Conservation (phyloP, 2,329 filamentous ascomycete species). For the Pyrenochaeta sp. region DNA sequence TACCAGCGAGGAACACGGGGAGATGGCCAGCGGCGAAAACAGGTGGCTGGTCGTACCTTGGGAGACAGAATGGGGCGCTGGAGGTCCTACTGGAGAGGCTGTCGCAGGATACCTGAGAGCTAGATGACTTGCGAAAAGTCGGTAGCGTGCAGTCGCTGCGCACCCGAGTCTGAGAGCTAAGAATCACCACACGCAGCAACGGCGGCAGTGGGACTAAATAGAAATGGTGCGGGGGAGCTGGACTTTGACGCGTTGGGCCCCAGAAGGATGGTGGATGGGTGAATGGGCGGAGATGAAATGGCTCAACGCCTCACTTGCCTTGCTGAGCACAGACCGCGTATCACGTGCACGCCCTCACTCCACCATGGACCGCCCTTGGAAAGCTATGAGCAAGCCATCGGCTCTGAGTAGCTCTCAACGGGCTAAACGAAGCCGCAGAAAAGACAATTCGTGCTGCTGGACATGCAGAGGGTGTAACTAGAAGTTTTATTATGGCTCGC, state of each 20-base stretch:
- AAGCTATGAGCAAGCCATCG: background rate
- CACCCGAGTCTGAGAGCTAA: conserved; percentile 6
- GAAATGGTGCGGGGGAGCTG: conserved; percentile 29
- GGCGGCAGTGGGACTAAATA: conserved; percentile 23
- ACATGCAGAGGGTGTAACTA: background rate
- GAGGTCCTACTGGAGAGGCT: conserved; percentile 28
- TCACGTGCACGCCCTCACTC: conserved; percentile 11
- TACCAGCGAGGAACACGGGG: conserved; percentile 29
- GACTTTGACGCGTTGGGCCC: conserved; percentile 27
- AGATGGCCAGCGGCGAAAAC: conserved; percentile 29
- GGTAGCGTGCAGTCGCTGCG: conserved; percentile 17
- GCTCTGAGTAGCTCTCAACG: background rate
- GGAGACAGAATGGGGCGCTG: conserved; percentile 19
- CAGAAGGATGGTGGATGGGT: conserved; percentile 27
- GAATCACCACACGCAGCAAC: conserved; percentile 22
- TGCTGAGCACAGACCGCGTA: conserved; percentile 11
- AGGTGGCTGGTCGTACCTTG: conserved; percentile 41
- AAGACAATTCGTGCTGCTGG: background rate
- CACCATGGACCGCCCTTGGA: background rate
- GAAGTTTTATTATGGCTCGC: background rate
- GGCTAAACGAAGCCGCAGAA: background rate
- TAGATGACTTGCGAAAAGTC: conserved; percentile 24
- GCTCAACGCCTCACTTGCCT: conserved; percentile 17
- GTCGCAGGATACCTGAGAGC: conserved; percentile 29
- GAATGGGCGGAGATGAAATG: conserved; percentile 21